A percentile compares a stretch with the other conserved stretches of the same genome.
Evolutionary conservation across 768 basidiomycete species (phyloP).

Genomic region (Pulveroboletus sp.): DNA sequence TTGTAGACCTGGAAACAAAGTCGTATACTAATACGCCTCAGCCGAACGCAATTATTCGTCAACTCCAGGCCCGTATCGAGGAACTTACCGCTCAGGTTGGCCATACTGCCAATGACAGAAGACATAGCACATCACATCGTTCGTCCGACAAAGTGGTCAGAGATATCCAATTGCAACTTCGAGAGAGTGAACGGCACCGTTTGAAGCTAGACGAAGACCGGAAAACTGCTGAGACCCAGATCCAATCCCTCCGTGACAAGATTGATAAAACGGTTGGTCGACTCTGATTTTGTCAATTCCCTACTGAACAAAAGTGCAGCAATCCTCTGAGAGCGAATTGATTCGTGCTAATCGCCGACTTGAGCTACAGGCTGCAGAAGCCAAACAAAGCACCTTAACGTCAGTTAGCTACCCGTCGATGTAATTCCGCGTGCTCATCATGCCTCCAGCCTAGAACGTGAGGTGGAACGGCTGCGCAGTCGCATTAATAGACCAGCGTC

Average conservation of each 20-base stretch:
- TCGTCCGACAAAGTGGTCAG: conserved; percentile 45
- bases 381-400: conserved; percentile 66
- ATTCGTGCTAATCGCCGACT: conserved; percentile 70
- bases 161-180: conserved; percentile 50
- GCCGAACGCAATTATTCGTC: conserved; percentile 48
- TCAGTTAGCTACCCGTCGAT: conserved; percentile 31
- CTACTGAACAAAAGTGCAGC: conserved; percentile 37
- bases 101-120: conserved; percentile 40
- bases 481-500: conserved; percentile 58
- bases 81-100: conserved; percentile 52
- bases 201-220: conserved; percentile 62
- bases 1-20: conserved; percentile 78
- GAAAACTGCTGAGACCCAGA: conserved; percentile 52
- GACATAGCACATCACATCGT: conserved; percentile 31
- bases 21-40: conserved; percentile 65
- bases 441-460: conserved; percentile 51
- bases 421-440: conserved; percentile 1
- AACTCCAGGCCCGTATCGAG: conserved; percentile 66
- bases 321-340: conserved; percentile 64
- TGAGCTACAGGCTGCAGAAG: conserved; percentile 71
- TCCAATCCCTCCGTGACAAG: conserved; percentile 49
- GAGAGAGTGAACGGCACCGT: conserved; percentile 60
- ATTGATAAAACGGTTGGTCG: conserved; percentile 59
- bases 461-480: conserved; percentile 64
- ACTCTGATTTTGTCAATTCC: neutral